Evolutionary conservation across 1,284 basidiomycete species (phyloP).

Genomic region (Irpex rosettiformis): DNA sequence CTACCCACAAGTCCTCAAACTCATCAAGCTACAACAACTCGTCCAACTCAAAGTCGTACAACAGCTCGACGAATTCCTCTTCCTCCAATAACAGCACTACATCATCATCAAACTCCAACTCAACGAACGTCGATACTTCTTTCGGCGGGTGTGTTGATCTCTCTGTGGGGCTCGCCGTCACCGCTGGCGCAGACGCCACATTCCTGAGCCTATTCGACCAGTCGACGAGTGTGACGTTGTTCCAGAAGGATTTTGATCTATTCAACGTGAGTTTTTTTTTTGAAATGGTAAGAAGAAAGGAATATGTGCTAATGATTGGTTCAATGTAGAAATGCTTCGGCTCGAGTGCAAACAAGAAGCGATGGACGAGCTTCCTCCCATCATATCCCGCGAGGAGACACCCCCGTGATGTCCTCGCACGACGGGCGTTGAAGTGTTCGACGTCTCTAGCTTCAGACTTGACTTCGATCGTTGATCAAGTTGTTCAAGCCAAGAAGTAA

Average conservation of each 20-base stretch:
- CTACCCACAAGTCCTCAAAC: neutral
- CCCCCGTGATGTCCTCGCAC: neutral
- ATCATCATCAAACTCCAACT: neutral
- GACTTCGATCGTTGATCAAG: neutral
- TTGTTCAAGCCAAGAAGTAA: neutral
- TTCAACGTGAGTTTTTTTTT: constrained; percentile 24
- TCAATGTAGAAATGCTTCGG: constrained; percentile 1
- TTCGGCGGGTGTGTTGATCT: constrained; percentile 28
- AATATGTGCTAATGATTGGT: neutral
- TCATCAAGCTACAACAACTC: neutral
- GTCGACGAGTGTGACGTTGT: constrained; percentile 22
- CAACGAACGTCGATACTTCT: neutral
- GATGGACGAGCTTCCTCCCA: neutral
- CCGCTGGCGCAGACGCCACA: constrained; percentile 24
- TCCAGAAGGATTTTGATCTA: constrained; percentile 26
- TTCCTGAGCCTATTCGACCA: constrained; percentile 28
- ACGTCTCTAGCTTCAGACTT: neutral
- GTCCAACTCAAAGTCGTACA: neutral
- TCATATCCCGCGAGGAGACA: neutral
- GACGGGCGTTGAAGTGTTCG: neutral
- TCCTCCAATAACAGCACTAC: neutral
- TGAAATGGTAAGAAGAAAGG: no score
- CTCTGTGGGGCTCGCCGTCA: constrained; percentile 22
- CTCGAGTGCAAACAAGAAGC: neutral
- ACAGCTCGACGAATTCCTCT: neutral